Percentiles rank a stretch among this genome's conserved stretches.
Evolutionary conservation across 768 basidiomycete species (phyloP).

Genomic region (Fibroporia radiculosa): DNA sequence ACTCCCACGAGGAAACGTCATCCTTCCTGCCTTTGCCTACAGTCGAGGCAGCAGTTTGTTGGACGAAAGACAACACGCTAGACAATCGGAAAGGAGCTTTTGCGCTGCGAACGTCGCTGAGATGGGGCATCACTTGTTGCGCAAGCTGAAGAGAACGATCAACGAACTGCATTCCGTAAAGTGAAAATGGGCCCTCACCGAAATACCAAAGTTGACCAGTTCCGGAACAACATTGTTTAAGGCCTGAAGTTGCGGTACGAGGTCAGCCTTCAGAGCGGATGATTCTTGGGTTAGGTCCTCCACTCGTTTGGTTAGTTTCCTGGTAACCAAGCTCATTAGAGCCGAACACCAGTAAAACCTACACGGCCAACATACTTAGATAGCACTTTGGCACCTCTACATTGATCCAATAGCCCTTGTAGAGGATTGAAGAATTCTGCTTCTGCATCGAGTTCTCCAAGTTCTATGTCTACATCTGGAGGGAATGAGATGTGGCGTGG

Average conservation of each 20-base stretch:
- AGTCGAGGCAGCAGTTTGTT: constrained; percentile 63
- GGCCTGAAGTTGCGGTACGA: constrained; percentile 65
- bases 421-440: constrained; percentile 76
- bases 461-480: constrained; percentile 64
- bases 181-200: constrained; percentile 37
- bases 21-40: constrained; percentile 62
- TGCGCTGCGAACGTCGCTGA: constrained; percentile 70
- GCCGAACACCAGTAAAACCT: background rate
- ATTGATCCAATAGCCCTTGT: constrained; percentile 74
- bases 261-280: constrained; percentile 59
- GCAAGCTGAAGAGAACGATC: constrained; percentile 51
- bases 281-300: constrained; percentile 73
- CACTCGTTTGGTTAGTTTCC: constrained; percentile 82
- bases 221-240: constrained; percentile 70
- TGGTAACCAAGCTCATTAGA: constrained; percentile 25
- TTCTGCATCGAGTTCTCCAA: constrained; percentile 69
- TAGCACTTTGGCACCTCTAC: constrained; percentile 69
- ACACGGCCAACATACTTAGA: constrained; percentile 59
- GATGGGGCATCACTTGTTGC: constrained; percentile 79
- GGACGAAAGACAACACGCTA: constrained; percentile 62
- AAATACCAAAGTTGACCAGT: constrained; percentile 86
- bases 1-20: constrained; percentile 68
- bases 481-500: background rate
- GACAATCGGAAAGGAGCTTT: constrained; percentile 75
- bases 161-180: background rate